Conservation (phyloP, 208 protist genomes). For the Crithidia acanthocephali region DNA sequence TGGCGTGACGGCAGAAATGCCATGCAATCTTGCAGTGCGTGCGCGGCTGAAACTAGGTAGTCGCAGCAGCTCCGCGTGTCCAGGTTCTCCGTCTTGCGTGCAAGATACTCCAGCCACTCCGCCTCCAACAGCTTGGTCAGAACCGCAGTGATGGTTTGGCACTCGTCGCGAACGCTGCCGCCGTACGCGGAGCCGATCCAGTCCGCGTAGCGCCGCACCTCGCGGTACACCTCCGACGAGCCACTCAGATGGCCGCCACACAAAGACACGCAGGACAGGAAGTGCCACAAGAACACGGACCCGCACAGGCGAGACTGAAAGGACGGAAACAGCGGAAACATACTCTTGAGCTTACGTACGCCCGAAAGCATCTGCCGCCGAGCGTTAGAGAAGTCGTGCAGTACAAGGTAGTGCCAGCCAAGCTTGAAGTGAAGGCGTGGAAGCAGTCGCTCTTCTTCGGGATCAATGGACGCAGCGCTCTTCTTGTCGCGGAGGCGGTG, state of each 20-base stretch:
- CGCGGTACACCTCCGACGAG: constrained; percentile 39
- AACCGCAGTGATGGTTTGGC: constrained; percentile 39
- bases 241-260: constrained; percentile 42
- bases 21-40: constrained; percentile 44
- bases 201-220: constrained; percentile 38
- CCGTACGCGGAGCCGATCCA: constrained; percentile 49
- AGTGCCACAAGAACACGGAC: constrained; percentile 58
- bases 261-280: constrained; percentile 38
- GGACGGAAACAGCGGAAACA: constrained; percentile 42
- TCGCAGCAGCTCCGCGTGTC: constrained; percentile 25
- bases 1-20: constrained; percentile 29
- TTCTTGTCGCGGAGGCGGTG: constrained; percentile 29
- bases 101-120: constrained; percentile 57
- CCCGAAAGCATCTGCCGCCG: constrained; percentile 46
- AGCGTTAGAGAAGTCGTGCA: constrained; percentile 46
- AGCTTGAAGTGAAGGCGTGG: constrained; percentile 52
- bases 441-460: constrained; percentile 9
- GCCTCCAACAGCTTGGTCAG: constrained; percentile 51
- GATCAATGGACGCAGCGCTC: neutral
- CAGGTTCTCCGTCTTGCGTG: constrained; percentile 42
- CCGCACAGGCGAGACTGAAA: constrained; percentile 53
- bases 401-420: constrained; percentile 68
- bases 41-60: constrained; percentile 40
- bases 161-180: constrained; percentile 30
- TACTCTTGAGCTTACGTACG: constrained; percentile 33